These are phyloP conservation scores for Aspergillus persii DNA, from an alignment of 2,329 filamentous ascomycete species.

Conservation along the genomic window DNA sequence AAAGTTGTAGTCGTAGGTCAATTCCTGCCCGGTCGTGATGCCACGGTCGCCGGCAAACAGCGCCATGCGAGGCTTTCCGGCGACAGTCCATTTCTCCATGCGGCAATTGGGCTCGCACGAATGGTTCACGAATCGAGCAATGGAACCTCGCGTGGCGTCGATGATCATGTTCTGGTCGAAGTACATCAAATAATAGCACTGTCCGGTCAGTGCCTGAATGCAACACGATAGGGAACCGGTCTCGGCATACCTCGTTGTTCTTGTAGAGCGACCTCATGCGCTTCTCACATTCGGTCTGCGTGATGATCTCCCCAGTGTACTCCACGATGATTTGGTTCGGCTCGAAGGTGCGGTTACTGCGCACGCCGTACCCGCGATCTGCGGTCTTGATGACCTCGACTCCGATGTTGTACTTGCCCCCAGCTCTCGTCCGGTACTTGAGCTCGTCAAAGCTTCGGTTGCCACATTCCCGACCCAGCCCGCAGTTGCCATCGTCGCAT, in stretches of 20 bases:
- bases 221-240: not conserved
- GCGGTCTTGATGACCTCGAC: conserved; percentile 92
- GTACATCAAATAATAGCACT: conserved; percentile 98
- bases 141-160: conserved; percentile 91
- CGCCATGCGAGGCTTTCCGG: conserved; percentile 91
- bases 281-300: conserved; percentile 85
- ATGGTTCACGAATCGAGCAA: conserved; percentile 97
- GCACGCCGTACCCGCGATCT: conserved; percentile 86
- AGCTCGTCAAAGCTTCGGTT: conserved; percentile 88
- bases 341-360: conserved; percentile 82
- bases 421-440: conserved; percentile 68
- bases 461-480: conserved; percentile 71
- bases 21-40: conserved; percentile 90
- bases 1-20: conserved; percentile 89
- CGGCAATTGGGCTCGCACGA: conserved; percentile 94
- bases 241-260: conserved; percentile 72
- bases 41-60: conserved; percentile 87
- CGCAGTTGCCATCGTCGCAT: conserved; percentile 88
- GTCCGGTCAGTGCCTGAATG: not conserved
- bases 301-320: conserved; percentile 97
- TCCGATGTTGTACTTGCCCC: conserved; percentile 84
- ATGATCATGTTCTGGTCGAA: conserved; percentile 99
- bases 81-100: conserved; percentile 98
- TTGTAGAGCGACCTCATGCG: conserved; percentile 94
- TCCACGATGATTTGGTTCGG: conserved; percentile 96